phyloP scores from a whole-genome alignment of 2,329 filamentous ascomycete species.

The Metarhizium anisopliae region DNA sequence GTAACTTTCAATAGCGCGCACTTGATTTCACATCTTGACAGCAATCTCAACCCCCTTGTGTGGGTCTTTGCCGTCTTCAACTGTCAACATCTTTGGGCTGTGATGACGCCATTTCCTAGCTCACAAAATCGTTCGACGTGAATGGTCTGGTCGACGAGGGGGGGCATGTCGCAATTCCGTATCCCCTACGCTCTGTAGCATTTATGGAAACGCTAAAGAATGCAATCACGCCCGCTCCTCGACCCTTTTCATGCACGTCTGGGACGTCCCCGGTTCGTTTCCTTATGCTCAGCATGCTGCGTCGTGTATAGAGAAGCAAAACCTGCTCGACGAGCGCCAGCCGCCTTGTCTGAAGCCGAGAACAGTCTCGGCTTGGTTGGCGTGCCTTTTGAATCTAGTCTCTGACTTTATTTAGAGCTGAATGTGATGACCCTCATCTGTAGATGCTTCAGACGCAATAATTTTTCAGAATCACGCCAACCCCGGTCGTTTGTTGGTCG shows the following conservation, averaged over 20 bases:
- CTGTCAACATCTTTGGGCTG: neutral
- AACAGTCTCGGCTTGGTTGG: neutral
- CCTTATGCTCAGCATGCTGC: neutral
- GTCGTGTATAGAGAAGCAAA: neutral
- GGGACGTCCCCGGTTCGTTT: neutral
- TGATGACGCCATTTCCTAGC: slow-evolving; percentile 1
- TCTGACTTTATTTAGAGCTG: neutral
- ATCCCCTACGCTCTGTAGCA: neutral
- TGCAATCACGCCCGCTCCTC: neutral
- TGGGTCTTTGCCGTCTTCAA: neutral
- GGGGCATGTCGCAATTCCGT: neutral
- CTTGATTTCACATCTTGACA: neutral
- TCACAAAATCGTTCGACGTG: too few relatives aligned
- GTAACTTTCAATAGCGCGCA: neutral
- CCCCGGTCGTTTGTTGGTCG: too few relatives aligned
- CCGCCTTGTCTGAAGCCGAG: neutral
- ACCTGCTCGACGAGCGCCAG: neutral
- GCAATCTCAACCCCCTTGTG: neutral
- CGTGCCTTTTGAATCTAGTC: neutral
- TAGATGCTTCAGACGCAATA: neutral
- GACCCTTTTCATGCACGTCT: neutral
- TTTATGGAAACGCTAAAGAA: neutral
- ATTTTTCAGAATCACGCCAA: neutral
- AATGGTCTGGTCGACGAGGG: too few relatives aligned
- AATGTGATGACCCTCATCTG: neutral